Conservation (phyloP, 2,329 filamentous ascomycete species). For the Xylariaceae sp. region DNA sequence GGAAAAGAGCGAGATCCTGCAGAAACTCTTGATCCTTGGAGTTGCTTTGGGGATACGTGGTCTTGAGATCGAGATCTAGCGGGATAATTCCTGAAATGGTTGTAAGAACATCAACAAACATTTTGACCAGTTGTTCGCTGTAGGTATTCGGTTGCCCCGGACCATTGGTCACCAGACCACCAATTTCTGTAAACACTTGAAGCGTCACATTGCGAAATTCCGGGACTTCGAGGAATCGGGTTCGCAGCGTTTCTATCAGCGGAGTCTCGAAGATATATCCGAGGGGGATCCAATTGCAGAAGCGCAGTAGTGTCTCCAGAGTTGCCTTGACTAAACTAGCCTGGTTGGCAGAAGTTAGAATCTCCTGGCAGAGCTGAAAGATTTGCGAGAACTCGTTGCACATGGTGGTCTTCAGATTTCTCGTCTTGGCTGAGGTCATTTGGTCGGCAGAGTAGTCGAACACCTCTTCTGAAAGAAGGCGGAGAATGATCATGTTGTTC, state of each 20-base stretch:
- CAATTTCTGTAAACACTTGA: slow-evolving; percentile 97
- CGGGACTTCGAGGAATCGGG: slow-evolving; percentile 88
- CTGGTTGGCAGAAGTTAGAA: slow-evolving; percentile 88
- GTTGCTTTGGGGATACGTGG: slow-evolving; percentile 90
- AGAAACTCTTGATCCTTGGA: slow-evolving; percentile 96
- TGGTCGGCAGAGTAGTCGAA: slow-evolving; percentile 99
- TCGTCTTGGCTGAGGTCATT: slow-evolving; percentile 98
- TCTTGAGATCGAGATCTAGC: slow-evolving; percentile 85
- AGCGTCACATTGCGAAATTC: slow-evolving; percentile 97
- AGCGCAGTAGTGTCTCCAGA: slow-evolving; percentile 90
- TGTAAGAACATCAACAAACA: slow-evolving; percentile 97
- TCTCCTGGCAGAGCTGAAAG: slow-evolving; percentile 96
- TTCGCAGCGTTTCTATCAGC: slow-evolving; percentile 92
- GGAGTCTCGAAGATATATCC: slow-evolving; percentile 99
- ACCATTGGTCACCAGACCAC: slow-evolving; percentile 83
- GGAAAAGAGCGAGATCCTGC: slow-evolving; percentile 92
- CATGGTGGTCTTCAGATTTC: slow-evolving; percentile 98
- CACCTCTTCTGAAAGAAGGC: slow-evolving; percentile 94
- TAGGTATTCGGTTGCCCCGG: slow-evolving; percentile 74
- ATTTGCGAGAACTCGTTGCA: slow-evolving; percentile 98
- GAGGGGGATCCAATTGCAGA: slow-evolving; percentile 98
- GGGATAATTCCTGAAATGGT: slow-evolving; percentile 95
- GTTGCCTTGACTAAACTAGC: slow-evolving; percentile 94
- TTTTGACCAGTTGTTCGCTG: slow-evolving; percentile 93
- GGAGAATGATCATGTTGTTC: slow-evolving; percentile 99